A percentile compares a stretch with the other conserved stretches of the same genome.
Evolutionary conservation across 2,329 filamentous ascomycete genomes (phyloP).

Genomic region (Aspergillus chevalieri): DNA sequence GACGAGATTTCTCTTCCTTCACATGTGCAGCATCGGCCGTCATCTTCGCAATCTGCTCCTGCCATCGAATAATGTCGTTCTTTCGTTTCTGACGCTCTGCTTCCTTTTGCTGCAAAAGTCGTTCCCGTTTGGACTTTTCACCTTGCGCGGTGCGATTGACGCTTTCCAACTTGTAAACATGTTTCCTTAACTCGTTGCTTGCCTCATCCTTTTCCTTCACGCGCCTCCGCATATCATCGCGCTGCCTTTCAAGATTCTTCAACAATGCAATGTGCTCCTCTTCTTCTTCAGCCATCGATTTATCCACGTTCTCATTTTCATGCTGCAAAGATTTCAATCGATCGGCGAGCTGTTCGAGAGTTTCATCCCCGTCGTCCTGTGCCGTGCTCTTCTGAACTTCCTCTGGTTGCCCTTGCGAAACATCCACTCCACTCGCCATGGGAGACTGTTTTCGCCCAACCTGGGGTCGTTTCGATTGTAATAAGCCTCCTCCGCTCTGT

Average conservation of each 20-base stretch:
- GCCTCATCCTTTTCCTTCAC: constrained; percentile 87
- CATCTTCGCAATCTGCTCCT: constrained; percentile 49
- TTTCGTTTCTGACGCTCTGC: constrained; percentile 55
- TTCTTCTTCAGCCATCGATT: constrained; percentile 61
- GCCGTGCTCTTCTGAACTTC: constrained; percentile 28
- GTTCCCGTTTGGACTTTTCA: constrained; percentile 71
- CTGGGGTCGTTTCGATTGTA: constrained; percentile 57
- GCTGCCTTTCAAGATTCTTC: constrained; percentile 66
- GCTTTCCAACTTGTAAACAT: constrained; percentile 72
- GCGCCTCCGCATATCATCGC: constrained; percentile 68
- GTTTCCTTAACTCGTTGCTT: constrained; percentile 74
- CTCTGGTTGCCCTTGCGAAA: constrained; percentile 35
- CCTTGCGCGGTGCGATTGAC: constrained; percentile 75
- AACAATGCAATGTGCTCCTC: constrained; percentile 62
- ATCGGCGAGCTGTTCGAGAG: constrained; percentile 71
- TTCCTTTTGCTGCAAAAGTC: constrained; percentile 54
- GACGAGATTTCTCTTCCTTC: constrained; percentile 36
- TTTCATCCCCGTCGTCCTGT: constrained; percentile 55
- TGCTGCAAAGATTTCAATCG: constrained; percentile 72
- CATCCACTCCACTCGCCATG: constrained; percentile 47
- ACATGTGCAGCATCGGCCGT: constrained; percentile 42
- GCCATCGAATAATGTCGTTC: constrained; percentile 55
- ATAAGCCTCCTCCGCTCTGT: constrained; percentile 49
- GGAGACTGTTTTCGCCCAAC: constrained; percentile 72
- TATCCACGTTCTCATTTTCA: constrained; percentile 74